Evolutionary conservation across 2,329 filamentous ascomycete species (phyloP).

Genomic region (Cladosporium sp.): DNA sequence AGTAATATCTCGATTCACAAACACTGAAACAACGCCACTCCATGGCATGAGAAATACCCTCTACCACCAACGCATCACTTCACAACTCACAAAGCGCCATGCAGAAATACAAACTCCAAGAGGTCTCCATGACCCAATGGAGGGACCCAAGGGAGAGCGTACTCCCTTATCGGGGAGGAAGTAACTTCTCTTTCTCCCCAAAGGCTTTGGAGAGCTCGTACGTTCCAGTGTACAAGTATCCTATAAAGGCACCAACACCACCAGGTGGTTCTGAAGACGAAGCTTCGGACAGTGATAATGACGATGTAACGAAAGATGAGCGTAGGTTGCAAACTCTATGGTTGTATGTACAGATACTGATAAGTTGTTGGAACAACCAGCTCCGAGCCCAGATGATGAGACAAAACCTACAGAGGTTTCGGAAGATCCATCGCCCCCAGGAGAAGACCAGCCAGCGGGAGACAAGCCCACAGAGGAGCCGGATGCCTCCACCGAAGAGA

Average conservation of each 20-base stretch:
- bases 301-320: neutral
- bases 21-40: too few relatives aligned
- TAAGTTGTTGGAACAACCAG: neutral
- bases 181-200: constrained; percentile 4
- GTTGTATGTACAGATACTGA: too few relatives aligned
- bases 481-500: too few relatives aligned
- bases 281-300: neutral
- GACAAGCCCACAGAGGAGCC: too few relatives aligned
- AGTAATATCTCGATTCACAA: too few relatives aligned
- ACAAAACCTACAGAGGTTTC: constrained; percentile 9
- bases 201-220: constrained; percentile 2
- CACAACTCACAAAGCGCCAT: neutral
- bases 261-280: constrained; percentile 6
- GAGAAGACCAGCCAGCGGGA: too few relatives aligned
- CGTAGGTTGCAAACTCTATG: too few relatives aligned
- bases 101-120: constrained; percentile 3
- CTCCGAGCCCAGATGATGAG: neutral
- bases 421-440: constrained; percentile 9
- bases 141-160: constrained; percentile 8
- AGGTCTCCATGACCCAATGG: constrained; percentile 9
- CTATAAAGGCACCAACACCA: constrained; percentile 8
- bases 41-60: too few relatives aligned
- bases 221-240: constrained; percentile 4
- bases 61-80: too few relatives aligned
- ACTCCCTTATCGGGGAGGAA: constrained; percentile 3